Evolutionary conservation across 2,329 filamentous ascomycete genomes (phyloP).

Genomic region (Calonectria hongkongensis): DNA sequence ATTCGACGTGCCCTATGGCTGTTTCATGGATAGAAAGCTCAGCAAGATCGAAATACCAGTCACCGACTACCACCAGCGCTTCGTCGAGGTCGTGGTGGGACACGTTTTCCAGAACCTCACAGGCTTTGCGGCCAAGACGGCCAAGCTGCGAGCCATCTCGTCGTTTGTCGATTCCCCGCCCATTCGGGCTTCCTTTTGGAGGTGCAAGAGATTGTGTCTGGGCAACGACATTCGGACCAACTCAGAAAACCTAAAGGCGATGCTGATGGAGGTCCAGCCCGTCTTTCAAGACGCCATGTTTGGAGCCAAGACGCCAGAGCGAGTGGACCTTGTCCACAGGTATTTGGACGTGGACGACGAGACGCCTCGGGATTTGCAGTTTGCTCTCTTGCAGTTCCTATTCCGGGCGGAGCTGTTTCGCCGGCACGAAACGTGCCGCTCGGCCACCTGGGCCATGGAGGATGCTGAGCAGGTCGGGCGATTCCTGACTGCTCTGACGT

Average conservation of each 20-base stretch:
- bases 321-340: slow-evolving; percentile 32
- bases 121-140: slow-evolving; percentile 29
- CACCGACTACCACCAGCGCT: slow-evolving; percentile 45
- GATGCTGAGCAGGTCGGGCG: slow-evolving; percentile 40
- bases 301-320: slow-evolving; percentile 34
- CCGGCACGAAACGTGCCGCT: slow-evolving; percentile 46
- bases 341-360: slow-evolving; percentile 34
- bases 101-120: slow-evolving; percentile 39
- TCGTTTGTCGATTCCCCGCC: slow-evolving; percentile 54
- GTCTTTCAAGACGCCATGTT: slow-evolving; percentile 48
- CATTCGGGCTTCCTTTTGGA: slow-evolving; percentile 50
- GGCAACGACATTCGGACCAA: slow-evolving; percentile 1
- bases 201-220: slow-evolving; percentile 35
- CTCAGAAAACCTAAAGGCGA: slow-evolving; percentile 31
- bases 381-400: slow-evolving; percentile 52
- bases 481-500: slow-evolving; percentile 51
- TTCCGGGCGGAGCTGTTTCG: slow-evolving; percentile 54
- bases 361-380: slow-evolving; percentile 1
- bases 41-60: slow-evolving; percentile 39
- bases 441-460: slow-evolving; percentile 48
- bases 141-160: slow-evolving; percentile 44
- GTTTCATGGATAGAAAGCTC: slow-evolving; percentile 27
- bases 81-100: slow-evolving; percentile 43
- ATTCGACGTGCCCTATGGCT: slow-evolving; percentile 36
- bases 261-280: slow-evolving; percentile 36